Evolutionary conservation across 108 stramenopile species (phyloP).

Genomic region (Aurantiochytrium sp.): DNA sequence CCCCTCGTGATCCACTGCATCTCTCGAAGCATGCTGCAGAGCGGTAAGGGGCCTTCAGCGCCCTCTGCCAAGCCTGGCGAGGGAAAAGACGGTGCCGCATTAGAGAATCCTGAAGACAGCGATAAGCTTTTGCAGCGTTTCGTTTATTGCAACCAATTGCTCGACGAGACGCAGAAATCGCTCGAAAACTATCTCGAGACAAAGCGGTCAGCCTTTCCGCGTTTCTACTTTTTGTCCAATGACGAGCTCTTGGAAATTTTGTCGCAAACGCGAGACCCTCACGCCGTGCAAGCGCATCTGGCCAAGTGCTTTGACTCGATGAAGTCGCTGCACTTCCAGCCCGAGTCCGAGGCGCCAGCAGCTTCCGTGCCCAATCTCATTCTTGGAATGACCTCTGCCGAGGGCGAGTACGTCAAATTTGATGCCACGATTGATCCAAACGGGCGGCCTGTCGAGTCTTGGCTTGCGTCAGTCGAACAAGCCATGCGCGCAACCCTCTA

Average conservation of each 20-base stretch:
- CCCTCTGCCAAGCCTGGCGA: not conserved
- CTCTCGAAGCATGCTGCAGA: not conserved
- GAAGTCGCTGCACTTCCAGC: conserved; percentile 50
- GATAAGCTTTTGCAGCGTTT: conserved; percentile 3
- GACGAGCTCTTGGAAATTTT: conserved; percentile 57
- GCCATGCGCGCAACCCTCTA: conserved; percentile 47
- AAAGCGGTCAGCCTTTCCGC: conserved; percentile 49
- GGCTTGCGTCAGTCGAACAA: conserved; percentile 41
- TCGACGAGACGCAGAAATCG: conserved; percentile 54
- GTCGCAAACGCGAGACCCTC: conserved; percentile 53
- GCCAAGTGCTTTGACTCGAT: conserved; percentile 60
- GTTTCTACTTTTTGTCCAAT: conserved; percentile 55
- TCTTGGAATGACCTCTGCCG: conserved; percentile 37
- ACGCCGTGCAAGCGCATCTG: conserved; percentile 58
- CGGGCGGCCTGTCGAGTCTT: conserved; percentile 41
- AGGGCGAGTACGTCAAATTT: conserved; percentile 45
- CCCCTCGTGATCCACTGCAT: conserved; percentile 39
- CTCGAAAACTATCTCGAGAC: conserved; percentile 58
- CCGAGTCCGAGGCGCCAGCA: not conserved
- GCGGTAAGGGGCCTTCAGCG: not conserved
- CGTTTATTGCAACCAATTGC: conserved; percentile 27
- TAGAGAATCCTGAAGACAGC: not conserved
- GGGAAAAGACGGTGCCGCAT: too few species aligned
- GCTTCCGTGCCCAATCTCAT: conserved; percentile 26
- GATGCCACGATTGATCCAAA: conserved; percentile 28